Percentiles rank a stretch among this genome's conserved stretches.
Evolutionary conservation across 495 filamentous ascomycete genomes (phyloP).

Genomic region (Amorphotheca resinae): DNA sequence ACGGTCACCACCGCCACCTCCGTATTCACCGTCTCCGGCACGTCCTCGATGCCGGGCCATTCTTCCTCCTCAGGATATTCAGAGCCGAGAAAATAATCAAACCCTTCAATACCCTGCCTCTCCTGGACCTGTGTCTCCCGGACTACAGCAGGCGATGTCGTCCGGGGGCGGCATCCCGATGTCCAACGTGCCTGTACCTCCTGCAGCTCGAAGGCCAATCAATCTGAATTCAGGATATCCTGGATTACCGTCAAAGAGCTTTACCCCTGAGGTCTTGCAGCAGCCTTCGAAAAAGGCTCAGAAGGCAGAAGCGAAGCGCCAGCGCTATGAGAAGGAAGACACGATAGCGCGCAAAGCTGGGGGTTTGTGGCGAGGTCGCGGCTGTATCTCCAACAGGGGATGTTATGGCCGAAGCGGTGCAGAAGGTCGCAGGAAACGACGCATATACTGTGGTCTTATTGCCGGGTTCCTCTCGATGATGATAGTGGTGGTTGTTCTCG

Average conservation of each 20-base stretch:
- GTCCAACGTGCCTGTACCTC: constrained; percentile 27
- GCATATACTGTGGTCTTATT: constrained; percentile 45
- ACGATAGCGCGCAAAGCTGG: constrained; percentile 39
- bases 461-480: constrained; percentile 44
- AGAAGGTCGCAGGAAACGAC: constrained; percentile 50
- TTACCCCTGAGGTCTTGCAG: constrained; percentile 13
- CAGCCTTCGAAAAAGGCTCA: constrained; percentile 28
- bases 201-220: constrained; percentile 16
- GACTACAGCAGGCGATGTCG: constrained; percentile 27
- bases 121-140: constrained; percentile 18
- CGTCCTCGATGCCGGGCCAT: constrained; percentile 14
- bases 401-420: constrained; percentile 49
- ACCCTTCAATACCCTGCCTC: constrained; percentile 12
- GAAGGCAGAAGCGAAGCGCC: constrained; percentile 36
- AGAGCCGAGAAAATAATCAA: constrained; percentile 3
- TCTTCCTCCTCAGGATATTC: constrained; percentile 14
- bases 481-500: constrained; percentile 46
- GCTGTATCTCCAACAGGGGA: constrained; percentile 42
- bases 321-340: constrained; percentile 52
- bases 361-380: constrained; percentile 47
- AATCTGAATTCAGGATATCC: constrained; percentile 25
- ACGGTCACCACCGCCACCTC: constrained; percentile 16
- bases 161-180: constrained; percentile 33
- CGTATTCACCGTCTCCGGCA: constrained; percentile 22
- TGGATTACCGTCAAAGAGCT: constrained; percentile 5